Evolutionary conservation across 2,329 filamentous ascomycete species (phyloP), one percentile per base, ranked within the genome.

Genomic region (Colletotrichum coccodes): DNA sequence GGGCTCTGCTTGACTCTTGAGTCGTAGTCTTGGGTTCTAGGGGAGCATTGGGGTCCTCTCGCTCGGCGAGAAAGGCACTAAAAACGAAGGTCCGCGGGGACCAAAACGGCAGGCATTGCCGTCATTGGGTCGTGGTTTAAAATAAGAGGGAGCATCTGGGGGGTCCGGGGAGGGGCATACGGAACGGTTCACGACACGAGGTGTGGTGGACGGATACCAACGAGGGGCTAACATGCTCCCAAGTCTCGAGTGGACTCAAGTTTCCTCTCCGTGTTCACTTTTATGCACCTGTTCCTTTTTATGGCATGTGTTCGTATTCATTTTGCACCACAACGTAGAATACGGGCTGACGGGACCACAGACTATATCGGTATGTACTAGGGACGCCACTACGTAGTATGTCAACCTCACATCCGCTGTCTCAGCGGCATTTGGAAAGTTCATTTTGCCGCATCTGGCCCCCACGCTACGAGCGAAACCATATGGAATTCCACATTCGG

Each of bases 101-200:
- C 60, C n/a, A 23, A 34, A 46, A 23, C n/a, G 16, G 62, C 40
- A 60, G 64, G 64, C 61, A 40, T 64, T 68, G 61, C 60, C 60
- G 61, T 60, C 61, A 64, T 64, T 65, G 64, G 64, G 53, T 53
- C 60, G 60, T 28, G 52, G 58, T 68, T 64, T 64, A 47, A 68
- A 64, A 68, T 68, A 68, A 68, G 65, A 65, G 54, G 30, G 65
- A 64, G 60, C 28, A 28, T 58, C 44, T 68, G 38, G 60, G 56
- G 64, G 46, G 63, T 5, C 52, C 28, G 36, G 54, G 38, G 54
- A 64, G 57, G 44, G 44, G 57, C 44, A 28, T 36, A 40, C 40
- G 30, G 32, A 16, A 21, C 28, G n/a, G 42, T 49, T 38, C 57
- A 38, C 42, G 32, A 47, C 57, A 49, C 30, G 44, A 47, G 32